A percentile compares a stretch with the other conserved stretches of the same genome.
Evolutionary conservation across 805 yeast species (phyloP).

Genomic region (Yarrowia sp.): DNA sequence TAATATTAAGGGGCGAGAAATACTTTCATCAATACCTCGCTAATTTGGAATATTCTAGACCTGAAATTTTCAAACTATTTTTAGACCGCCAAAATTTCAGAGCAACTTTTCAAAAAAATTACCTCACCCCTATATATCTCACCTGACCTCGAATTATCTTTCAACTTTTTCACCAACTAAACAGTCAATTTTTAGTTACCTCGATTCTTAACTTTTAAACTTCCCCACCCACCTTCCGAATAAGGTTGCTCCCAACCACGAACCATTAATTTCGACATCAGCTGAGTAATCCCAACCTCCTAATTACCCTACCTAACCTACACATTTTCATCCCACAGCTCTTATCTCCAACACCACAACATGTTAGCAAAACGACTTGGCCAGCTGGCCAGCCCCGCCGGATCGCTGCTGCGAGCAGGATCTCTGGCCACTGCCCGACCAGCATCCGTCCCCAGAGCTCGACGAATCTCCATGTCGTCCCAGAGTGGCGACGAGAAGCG

Average conservation of each 20-base stretch:
- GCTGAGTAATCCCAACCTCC: conserved; percentile 23
- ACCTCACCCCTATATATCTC: neutral
- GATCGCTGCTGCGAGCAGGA: conserved; percentile 38
- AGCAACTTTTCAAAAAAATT: neutral
- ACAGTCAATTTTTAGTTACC: neutral
- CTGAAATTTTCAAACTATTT: neutral
- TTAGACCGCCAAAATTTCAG: neutral
- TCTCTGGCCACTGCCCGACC: conserved; percentile 23
- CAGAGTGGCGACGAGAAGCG: conserved; percentile 29
- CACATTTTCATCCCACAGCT: conserved; percentile 32
- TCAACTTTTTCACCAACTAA: neutral
- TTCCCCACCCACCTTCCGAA: neutral
- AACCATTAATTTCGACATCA: conserved; percentile 9
- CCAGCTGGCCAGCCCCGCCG: conserved; percentile 38
- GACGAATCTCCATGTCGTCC: conserved; percentile 39
- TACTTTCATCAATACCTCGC: neutral
- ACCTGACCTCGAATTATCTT: neutral
- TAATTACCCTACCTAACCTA: conserved; percentile 30
- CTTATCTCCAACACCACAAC: conserved; percentile 37
- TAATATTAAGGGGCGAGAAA: neutral
- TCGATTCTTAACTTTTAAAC: neutral
- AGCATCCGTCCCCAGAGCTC: conserved; percentile 27
- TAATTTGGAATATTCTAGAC: neutral
- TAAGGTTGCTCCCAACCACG: conserved; percentile 31
- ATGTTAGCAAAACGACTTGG: conserved; percentile 37